Conservation (phyloP, 2,329 filamentous ascomycete species). For the Acrocalymma vagum region DNA sequence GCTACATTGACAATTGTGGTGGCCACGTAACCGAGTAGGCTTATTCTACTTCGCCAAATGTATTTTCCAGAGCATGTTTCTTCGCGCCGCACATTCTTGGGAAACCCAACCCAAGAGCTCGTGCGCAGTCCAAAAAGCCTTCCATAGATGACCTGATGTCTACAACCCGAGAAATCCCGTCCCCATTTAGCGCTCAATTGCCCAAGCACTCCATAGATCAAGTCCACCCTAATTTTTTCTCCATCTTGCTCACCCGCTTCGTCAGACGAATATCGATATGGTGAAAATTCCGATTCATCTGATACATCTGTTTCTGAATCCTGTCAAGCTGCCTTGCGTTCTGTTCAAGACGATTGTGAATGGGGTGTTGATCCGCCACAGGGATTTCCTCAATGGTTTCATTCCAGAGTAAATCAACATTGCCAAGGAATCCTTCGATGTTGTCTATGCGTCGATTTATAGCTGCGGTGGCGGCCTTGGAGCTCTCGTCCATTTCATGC, state of each 20-base stretch:
- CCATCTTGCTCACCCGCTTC: slow-evolving; percentile 19
- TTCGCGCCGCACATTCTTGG: no score
- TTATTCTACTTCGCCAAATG: no score
- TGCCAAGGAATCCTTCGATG: slow-evolving; percentile 31
- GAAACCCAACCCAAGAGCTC: no score
- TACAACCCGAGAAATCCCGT: not conserved
- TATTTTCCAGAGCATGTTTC: no score
- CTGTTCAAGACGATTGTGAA: no score
- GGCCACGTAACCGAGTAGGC: no score
- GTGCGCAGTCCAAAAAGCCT: no score
- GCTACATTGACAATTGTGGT: no score
- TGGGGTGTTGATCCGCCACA: not conserved
- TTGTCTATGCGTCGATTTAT: slow-evolving; percentile 28
- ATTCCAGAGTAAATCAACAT: no score
- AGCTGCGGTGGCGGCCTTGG: slow-evolving; percentile 10
- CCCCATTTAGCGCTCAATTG: not conserved
- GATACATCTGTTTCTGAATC: slow-evolving; percentile 17
- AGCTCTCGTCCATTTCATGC: slow-evolving; percentile 13
- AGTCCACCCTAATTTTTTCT: slow-evolving; percentile 3
- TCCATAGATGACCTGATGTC: no score
- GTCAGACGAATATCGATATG: slow-evolving; percentile 27
- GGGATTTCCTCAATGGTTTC: not conserved
- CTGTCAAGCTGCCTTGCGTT: slow-evolving; percentile 17
- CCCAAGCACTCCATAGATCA: not conserved
- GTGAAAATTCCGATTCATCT: slow-evolving; percentile 24